Evolutionary conservation across 176 grass and related monocot species (phyloP).

Genomic region (Panicum miliaceum): DNA sequence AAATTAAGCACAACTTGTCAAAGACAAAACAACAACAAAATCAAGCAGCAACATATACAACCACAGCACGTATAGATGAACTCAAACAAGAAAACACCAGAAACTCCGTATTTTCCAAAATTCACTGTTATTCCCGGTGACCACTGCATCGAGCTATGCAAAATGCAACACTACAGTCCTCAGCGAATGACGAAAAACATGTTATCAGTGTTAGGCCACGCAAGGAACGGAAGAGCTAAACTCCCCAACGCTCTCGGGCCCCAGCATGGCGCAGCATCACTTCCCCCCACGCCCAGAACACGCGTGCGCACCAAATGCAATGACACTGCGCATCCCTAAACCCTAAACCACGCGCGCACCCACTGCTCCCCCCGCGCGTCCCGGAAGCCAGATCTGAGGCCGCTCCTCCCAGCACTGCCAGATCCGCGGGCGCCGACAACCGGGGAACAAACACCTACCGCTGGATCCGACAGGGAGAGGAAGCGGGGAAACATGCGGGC

Average conservation of each 20-base stretch:
- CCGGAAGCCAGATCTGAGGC: conserved; percentile 41
- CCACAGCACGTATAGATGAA: neutral
- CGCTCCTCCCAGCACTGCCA: neutral
- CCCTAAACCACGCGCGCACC: conserved; percentile 33
- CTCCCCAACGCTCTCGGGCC: neutral
- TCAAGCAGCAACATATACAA: neutral
- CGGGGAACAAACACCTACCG: neutral
- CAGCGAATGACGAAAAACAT: neutral
- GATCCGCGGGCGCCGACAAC: conserved; percentile 28
- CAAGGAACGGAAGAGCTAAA: neutral
- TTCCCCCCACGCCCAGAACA: neutral
- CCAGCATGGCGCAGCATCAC: neutral
- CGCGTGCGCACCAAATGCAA: neutral
- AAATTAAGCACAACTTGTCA: neutral
- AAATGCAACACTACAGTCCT: neutral
- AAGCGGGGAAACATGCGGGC: neutral
- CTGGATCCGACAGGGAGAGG: conserved; percentile 37
- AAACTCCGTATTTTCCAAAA: neutral
- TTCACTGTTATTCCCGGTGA: neutral
- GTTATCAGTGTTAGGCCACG: neutral
- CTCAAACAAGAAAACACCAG: neutral
- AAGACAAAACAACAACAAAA: conserved; percentile 1
- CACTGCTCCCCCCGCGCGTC: neutral
- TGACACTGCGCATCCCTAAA: conserved; percentile 33
- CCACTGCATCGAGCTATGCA: neutral